Percentiles rank a stretch among this genome's conserved stretches.
phyloP scores from a whole-genome alignment of 208 protist genomes.

The Balamuthia mandrillaris region DNA sequence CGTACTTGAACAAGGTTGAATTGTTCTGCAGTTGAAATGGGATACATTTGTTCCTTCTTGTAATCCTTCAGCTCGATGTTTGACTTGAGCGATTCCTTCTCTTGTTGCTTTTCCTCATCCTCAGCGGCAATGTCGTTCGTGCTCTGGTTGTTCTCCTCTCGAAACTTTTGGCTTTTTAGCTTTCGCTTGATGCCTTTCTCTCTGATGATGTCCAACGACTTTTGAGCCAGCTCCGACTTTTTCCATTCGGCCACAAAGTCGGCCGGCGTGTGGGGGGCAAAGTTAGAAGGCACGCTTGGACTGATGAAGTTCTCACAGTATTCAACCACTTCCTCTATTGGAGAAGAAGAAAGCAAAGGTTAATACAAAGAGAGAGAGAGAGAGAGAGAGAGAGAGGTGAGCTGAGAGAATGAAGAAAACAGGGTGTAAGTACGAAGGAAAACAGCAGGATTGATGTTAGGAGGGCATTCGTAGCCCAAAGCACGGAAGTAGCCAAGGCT shows the following conservation, averaged over 20 bases:
- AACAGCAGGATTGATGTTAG: slow-evolving; percentile 46
- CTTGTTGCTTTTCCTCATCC: background rate
- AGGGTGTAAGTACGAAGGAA: slow-evolving; percentile 37
- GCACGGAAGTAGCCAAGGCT: background rate
- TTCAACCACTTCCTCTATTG: background rate
- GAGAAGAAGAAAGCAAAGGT: background rate
- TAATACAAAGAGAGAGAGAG: background rate
- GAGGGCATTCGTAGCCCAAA: slow-evolving; percentile 6
- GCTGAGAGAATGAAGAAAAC: background rate
- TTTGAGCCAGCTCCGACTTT: no score
- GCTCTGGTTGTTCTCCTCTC: background rate
- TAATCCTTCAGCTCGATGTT: background rate
- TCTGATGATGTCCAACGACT: no score
- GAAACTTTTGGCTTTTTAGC: no score
- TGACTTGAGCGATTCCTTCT: slow-evolving; percentile 12
- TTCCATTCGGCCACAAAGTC: background rate
- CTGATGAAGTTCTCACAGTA: no score
- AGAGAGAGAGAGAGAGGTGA: background rate
- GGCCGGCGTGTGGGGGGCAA: no score
- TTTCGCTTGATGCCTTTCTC: no score
- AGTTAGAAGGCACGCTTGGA: no score
- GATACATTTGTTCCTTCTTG: background rate
- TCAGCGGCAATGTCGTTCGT: no score
- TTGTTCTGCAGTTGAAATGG: background rate
- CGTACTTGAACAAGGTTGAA: background rate